A percentile compares a stretch with the other conserved stretches of the same genome.
These are phyloP conservation scores for Candolleomyces eurysporus DNA, from an alignment of 768 basidiomycete species.

Conservation along the genomic window DNA sequence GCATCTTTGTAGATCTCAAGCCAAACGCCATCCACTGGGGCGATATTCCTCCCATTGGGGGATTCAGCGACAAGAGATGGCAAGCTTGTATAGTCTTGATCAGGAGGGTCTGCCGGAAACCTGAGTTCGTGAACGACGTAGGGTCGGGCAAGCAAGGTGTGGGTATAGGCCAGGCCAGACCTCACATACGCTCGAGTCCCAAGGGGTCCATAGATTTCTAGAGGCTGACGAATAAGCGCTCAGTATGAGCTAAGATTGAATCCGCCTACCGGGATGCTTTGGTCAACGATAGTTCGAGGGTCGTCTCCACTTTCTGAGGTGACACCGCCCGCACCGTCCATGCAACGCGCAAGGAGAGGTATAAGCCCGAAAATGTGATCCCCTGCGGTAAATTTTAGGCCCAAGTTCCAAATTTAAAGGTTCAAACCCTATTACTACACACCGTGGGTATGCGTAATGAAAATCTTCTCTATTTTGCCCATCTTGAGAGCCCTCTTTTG, in stretches of 20 bases:
- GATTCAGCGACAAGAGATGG: constrained; percentile 54
- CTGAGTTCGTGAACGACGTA: constrained; percentile 87
- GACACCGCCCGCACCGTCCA: constrained; percentile 75
- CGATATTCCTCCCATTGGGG: constrained; percentile 60
- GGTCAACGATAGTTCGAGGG: constrained; percentile 43
- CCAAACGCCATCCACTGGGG: constrained; percentile 62
- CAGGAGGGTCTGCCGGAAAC: constrained; percentile 53
- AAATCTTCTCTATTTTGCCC: constrained; percentile 78
- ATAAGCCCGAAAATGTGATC: constrained; percentile 80
- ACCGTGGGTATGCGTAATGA: constrained; percentile 92
- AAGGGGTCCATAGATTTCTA: constrained; percentile 85
- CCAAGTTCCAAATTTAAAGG: neutral
- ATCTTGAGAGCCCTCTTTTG: constrained; percentile 72
- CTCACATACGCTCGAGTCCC: constrained; percentile 84
- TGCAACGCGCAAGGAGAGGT: constrained; percentile 62
- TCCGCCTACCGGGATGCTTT: constrained; percentile 31
- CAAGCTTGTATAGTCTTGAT: constrained; percentile 48
- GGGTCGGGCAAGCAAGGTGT: constrained; percentile 60
- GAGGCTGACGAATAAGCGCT: constrained; percentile 35
- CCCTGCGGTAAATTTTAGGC: constrained; percentile 39
- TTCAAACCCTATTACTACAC: constrained; percentile 11
- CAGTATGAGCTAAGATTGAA: neutral
- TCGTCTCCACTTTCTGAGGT: constrained; percentile 54
- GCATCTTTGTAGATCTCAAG: constrained; percentile 56
- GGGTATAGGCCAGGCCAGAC: constrained; percentile 60